Evolutionary conservation across 1,139 yeast species (phyloP), one percentile per base, ranked within the genome.

Genomic region (Hemisphaericaspora subhashii): DNA sequence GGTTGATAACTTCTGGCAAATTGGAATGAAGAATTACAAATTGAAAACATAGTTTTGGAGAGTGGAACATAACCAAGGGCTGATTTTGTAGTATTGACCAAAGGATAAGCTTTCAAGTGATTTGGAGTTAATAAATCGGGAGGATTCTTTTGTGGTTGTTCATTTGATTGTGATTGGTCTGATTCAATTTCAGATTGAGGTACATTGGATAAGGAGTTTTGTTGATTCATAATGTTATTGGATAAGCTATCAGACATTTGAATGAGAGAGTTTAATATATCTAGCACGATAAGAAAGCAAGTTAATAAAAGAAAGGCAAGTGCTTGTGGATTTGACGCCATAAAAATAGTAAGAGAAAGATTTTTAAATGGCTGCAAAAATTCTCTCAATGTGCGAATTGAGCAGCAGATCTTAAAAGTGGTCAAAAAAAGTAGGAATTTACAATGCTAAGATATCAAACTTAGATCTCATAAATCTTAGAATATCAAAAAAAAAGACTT

Each of bases 21-120:
- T 16, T 41, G 39, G 15, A 54, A 44, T 1, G 54, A 39, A 5
- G 62, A 59, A 8, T 42, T 41, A 16, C 52, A 43, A 9, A 47
- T 24, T 12, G 43, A 37, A 13, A 42, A 47, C 2, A 50, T 36
- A 10, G 41, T 30, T 28, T 47, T 50, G 17, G 55, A 45, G 15
- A 47, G 50, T 6, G 68, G 68, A 31, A 60, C 36, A 3, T 45
- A 35, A 20, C 46, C 49, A 13, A 57, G 42, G 18, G 50, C 44
- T 1, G 50, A 48, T 30, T 44, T 51, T 7, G 59, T 46, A 3
- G 60, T 39, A 9, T 43, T 48, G 8, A 58, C 50, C 27, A 63
- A 14, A 6, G 68, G 64, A 38, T 62, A 64, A 37, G 51, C 51
- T 33, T 45, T 50, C 24, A 63, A 42, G 39, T 60, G 68, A 7